These are phyloP conservation scores for Paspalum notatum DNA, from an alignment of 176 grass and related monocot genomes.

Conservation along the genomic window DNA sequence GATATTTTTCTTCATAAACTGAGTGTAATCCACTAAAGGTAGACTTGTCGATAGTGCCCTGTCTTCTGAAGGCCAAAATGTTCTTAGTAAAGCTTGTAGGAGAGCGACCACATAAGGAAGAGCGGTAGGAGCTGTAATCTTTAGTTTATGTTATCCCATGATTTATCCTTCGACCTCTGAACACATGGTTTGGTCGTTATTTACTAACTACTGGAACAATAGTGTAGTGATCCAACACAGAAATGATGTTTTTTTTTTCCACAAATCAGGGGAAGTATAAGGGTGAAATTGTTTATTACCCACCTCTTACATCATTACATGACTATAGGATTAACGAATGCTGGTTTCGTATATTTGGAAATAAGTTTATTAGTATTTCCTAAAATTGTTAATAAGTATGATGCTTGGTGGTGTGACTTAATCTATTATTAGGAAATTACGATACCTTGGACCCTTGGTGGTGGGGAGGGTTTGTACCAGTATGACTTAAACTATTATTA, in stretches of 20 bases:
- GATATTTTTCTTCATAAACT: not conserved
- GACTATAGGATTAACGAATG: not conserved
- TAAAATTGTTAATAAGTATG: not conserved
- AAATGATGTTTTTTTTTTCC: not conserved
- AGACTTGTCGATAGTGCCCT: not conserved
- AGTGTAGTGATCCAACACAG: not conserved
- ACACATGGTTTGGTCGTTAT: not conserved
- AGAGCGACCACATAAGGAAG: not conserved
- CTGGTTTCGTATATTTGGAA: not conserved
- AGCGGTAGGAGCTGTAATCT: not conserved
- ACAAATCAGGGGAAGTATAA: not conserved
- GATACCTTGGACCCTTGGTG: not conserved
- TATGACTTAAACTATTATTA: too few species aligned
- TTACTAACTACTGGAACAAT: not conserved
- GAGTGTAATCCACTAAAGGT: not conserved
- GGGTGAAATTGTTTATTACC: not conserved
- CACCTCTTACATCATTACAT: not conserved
- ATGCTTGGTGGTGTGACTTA: conserved; percentile 18
- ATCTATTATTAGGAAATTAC: not conserved
- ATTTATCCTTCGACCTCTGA: not conserved
- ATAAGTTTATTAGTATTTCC: not conserved
- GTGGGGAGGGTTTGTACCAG: not conserved
- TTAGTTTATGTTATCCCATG: conserved; percentile 2
- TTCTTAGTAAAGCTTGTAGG: not conserved
- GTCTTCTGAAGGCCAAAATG: not conserved